These are phyloP conservation scores for Carex kokanica DNA, from an alignment of 176 grass and related monocot species.

Conservation along the genomic window DNA sequence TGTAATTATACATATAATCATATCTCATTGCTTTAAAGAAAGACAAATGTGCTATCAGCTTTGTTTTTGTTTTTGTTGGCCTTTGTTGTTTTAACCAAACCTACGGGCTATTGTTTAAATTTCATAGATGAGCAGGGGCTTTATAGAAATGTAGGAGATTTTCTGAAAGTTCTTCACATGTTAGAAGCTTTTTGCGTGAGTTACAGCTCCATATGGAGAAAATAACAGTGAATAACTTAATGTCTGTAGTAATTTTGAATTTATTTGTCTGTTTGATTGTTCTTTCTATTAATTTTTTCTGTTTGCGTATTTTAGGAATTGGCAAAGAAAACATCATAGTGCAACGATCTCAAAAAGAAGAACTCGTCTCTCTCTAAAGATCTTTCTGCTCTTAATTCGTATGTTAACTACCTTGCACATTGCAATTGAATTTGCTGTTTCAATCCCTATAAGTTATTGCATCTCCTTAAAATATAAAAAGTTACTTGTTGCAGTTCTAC, in stretches of 20 bases:
- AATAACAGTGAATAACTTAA: conserved; percentile 38
- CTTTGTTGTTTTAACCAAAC: too few relatives aligned
- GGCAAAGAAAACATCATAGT: conserved; percentile 59
- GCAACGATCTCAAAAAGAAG: conserved; percentile 65
- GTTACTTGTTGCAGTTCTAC: too few relatives aligned
- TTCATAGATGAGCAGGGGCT: too few relatives aligned
- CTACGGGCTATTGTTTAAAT: too few relatives aligned
- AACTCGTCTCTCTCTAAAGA: conserved; percentile 66
- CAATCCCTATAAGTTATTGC: not conserved
- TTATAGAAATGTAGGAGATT: too few relatives aligned
- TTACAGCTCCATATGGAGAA: conserved; percentile 44
- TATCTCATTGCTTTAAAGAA: too few relatives aligned
- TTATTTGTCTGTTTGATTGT: not conserved
- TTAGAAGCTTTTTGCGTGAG: conserved; percentile 20
- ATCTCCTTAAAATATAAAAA: not conserved
- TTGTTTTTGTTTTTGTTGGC: too few relatives aligned
- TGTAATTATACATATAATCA: too few relatives aligned
- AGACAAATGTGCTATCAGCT: too few relatives aligned
- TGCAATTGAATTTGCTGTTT: too few relatives aligned
- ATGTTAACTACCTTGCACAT: too few relatives aligned
- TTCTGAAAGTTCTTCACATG: too few relatives aligned
- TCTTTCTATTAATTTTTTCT: not conserved
- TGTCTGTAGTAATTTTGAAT: not conserved
- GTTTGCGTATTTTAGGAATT: conserved; percentile 49
- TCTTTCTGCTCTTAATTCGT: not conserved